These are phyloP conservation scores for Boletus reticulatus DNA, from an alignment of 768 basidiomycete genomes.

Conservation along the genomic window DNA sequence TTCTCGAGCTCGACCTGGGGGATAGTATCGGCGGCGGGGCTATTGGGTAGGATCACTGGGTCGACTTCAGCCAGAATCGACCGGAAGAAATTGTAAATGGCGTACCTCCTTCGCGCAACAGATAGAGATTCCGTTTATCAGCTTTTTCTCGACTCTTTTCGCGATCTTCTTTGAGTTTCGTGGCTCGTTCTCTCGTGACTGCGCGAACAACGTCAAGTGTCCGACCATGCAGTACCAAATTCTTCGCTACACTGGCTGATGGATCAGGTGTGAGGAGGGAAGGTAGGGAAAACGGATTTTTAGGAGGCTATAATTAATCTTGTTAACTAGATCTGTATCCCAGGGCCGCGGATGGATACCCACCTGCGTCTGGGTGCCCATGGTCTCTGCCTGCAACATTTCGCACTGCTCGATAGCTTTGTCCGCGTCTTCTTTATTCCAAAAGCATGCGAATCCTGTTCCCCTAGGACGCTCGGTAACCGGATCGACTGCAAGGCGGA, in stretches of 20 bases:
- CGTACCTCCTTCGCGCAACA: constrained; percentile 92
- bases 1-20: constrained; percentile 78
- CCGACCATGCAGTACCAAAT: constrained; percentile 86
- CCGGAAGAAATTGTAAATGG: not conserved
- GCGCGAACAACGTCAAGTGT: constrained; percentile 90
- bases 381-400: constrained; percentile 61
- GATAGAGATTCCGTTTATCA: constrained; percentile 94
- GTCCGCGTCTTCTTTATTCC: constrained; percentile 90
- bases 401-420: constrained; percentile 81
- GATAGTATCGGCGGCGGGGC: constrained; percentile 72
- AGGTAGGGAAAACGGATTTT: constrained; percentile 84
- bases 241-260: constrained; percentile 76
- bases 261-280: constrained; percentile 95
- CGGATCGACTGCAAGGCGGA: constrained; percentile 82
- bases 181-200: constrained; percentile 86
- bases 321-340: not conserved
- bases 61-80: not conserved
- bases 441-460: constrained; percentile 96
- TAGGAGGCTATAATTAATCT: constrained; percentile 45
- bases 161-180: constrained; percentile 83
- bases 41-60: constrained; percentile 86
- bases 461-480: constrained; percentile 86
- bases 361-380: constrained; percentile 38
- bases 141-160: constrained; percentile 84
- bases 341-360: constrained; percentile 20